These are phyloP conservation scores for Thielaviopsis punctulata DNA, from an alignment of 2,329 filamentous ascomycete species.

Conservation along the genomic window DNA sequence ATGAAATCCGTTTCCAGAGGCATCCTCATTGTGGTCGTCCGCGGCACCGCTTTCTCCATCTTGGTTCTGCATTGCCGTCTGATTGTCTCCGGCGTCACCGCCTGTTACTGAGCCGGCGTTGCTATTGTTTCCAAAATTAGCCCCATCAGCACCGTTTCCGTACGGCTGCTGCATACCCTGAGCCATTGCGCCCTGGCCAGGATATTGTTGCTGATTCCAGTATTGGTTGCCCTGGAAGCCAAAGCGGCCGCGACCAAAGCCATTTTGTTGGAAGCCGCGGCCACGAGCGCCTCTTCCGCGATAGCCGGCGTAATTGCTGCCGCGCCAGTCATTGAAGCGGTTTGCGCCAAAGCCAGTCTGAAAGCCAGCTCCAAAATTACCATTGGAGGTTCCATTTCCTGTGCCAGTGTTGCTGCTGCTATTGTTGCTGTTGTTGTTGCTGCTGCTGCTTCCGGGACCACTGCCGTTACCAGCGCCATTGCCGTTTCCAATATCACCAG, in stretches of 20 bases:
- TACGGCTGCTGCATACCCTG: conserved; percentile 13
- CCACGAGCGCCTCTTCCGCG: conserved; percentile 10
- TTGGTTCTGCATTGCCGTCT: conserved; percentile 8
- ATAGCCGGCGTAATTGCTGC: conserved; percentile 3
- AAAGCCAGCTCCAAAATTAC: conserved; percentile 3
- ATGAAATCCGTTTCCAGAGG: not conserved
- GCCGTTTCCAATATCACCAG: conserved; percentile 56
- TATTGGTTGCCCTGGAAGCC: conserved; percentile 17
- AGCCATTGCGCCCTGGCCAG: conserved; percentile 17
- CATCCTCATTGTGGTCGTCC: not conserved
- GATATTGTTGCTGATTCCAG: conserved; percentile 12
- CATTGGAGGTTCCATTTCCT: not conserved
- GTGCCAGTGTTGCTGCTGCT: conserved; percentile 19
- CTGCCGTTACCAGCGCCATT: conserved; percentile 36
- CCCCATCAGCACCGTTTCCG: conserved; percentile 6
- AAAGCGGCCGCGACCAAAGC: conserved; percentile 14
- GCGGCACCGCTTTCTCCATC: conserved; percentile 5
- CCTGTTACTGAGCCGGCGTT: conserved; percentile 8
- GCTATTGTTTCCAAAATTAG: conserved; percentile 1
- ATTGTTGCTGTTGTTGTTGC: conserved; percentile 24
- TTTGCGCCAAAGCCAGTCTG: conserved; percentile 8
- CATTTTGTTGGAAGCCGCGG: conserved; percentile 8
- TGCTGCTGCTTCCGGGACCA: conserved; percentile 37
- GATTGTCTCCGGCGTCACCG: conserved; percentile 8
- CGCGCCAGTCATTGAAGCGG: conserved; percentile 11